These are phyloP conservation scores for Cryptococcus sp. DNA, from an alignment of 1,284 basidiomycete genomes.

Conservation along the genomic window DNA sequence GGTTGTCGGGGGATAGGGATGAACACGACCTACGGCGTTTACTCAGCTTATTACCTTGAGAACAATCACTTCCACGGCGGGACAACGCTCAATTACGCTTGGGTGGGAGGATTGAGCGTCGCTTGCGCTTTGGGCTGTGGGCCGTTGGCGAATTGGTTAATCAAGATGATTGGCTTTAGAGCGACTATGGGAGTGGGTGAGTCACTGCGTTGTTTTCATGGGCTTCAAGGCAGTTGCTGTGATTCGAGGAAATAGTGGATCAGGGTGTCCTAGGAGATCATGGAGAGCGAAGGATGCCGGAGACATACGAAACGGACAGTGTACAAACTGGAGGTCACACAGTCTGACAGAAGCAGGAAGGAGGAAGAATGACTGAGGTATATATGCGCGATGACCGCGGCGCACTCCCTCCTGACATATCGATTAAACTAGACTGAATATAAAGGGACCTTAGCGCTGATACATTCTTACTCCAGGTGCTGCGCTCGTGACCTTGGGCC, in stretches of 20 bases:
- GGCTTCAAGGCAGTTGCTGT: background rate
- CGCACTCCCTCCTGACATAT: no score
- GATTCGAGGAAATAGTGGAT: background rate
- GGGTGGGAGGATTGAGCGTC: constrained; percentile 53
- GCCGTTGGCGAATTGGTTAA: constrained; percentile 50
- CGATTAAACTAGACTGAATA: background rate
- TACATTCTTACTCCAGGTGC: constrained; percentile 13
- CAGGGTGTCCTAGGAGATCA: no score
- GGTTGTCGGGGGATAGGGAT: constrained; percentile 40
- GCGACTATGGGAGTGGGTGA: constrained; percentile 45
- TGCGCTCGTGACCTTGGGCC: constrained; percentile 32
- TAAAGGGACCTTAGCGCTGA: background rate
- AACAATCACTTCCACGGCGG: constrained; percentile 52
- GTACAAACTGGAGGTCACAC: background rate
- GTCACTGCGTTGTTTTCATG: constrained; percentile 10
- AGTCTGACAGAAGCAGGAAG: background rate
- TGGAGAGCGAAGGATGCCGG: background rate
- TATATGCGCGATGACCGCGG: no score
- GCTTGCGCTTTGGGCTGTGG: constrained; percentile 46
- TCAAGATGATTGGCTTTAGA: constrained; percentile 43
- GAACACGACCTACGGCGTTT: constrained; percentile 56
- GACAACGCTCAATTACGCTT: constrained; percentile 52
- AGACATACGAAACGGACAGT: background rate
- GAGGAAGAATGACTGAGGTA: no score
- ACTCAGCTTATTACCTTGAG: constrained; percentile 51